Percentiles rank a stretch among this genome's conserved stretches.
phyloP scores from a whole-genome alignment of 202 grass and related monocot genomes.

The Carex arenaria region DNA sequence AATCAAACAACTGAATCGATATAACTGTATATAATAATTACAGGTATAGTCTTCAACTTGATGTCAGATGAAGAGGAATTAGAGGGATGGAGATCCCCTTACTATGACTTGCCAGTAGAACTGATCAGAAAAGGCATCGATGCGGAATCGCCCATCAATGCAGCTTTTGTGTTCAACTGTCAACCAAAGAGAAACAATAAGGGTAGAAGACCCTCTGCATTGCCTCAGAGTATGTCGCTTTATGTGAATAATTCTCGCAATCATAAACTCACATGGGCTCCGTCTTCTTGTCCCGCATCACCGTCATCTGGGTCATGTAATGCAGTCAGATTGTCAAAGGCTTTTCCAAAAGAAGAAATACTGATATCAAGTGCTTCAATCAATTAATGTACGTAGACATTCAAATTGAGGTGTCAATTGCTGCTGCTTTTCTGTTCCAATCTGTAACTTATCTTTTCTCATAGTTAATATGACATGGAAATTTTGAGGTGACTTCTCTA shows the following conservation, averaged over 20 bases:
- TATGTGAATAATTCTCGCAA: not conserved
- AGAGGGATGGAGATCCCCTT: constrained; percentile 15
- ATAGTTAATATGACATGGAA: not conserved
- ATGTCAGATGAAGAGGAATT: not conserved
- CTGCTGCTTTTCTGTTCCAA: not conserved
- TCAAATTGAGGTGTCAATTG: not conserved
- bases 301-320: not conserved
- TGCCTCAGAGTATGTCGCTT: not conserved
- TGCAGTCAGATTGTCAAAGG: not conserved
- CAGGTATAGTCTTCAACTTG: constrained; percentile 7
- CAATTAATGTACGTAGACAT: not conserved
- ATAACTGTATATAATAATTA: not conserved
- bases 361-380: not conserved
- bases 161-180: constrained; percentile 25
- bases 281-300: constrained; percentile 20
- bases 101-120: constrained; percentile 34
- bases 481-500: not conserved
- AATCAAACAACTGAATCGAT: not conserved
- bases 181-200: constrained; percentile 11
- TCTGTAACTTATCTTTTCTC: not conserved
- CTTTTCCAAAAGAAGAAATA: not conserved
- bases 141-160: constrained; percentile 23
- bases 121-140: constrained; percentile 12
- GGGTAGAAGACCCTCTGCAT: not conserved
- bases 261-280: not conserved